phyloP scores from a whole-genome alignment of 1,139 yeast genomes.

The Kurtzmaniella quercitrusa region DNA sequence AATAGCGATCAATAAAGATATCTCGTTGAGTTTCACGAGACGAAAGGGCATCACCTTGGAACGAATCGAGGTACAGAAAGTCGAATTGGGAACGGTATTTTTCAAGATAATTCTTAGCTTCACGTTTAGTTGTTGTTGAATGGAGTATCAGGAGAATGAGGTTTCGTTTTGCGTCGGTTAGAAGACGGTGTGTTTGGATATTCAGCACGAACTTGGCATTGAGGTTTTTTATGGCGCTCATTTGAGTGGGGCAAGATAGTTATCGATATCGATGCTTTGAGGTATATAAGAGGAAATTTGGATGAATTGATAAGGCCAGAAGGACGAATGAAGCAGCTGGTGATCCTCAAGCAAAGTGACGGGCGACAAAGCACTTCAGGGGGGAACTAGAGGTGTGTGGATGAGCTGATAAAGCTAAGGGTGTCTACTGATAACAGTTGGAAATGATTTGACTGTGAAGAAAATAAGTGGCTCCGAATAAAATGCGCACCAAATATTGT shows the following conservation, averaged over 20 bases:
- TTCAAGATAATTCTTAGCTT: slow-evolving; percentile 60
- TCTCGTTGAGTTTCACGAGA: slow-evolving; percentile 32
- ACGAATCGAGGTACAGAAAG: slow-evolving; percentile 15
- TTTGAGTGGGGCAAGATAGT: slow-evolving; percentile 8
- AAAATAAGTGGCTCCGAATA: background rate
- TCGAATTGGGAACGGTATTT: slow-evolving; percentile 51
- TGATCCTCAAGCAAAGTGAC: too few relatives aligned
- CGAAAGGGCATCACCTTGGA: slow-evolving; percentile 10
- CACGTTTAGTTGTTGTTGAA: slow-evolving; percentile 75
- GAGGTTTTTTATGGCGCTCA: slow-evolving; percentile 30
- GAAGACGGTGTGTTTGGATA: slow-evolving; percentile 27
- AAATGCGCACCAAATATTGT: background rate
- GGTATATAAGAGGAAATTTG: background rate
- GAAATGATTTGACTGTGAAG: background rate
- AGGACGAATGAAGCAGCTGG: too few relatives aligned
- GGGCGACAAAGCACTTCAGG: too few relatives aligned
- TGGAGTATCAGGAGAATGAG: slow-evolving; percentile 64
- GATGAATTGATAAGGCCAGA: background rate
- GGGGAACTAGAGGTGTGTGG: too few relatives aligned
- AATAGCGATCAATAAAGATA: slow-evolving; percentile 36
- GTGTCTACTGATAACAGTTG: background rate
- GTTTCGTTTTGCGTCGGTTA: slow-evolving; percentile 42
- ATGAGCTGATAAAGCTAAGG: too few relatives aligned
- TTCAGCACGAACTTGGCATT: slow-evolving; percentile 38
- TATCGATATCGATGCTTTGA: background rate